phyloP scores from a whole-genome alignment of 208 protist species.

The Crithidia bombi region DNA sequence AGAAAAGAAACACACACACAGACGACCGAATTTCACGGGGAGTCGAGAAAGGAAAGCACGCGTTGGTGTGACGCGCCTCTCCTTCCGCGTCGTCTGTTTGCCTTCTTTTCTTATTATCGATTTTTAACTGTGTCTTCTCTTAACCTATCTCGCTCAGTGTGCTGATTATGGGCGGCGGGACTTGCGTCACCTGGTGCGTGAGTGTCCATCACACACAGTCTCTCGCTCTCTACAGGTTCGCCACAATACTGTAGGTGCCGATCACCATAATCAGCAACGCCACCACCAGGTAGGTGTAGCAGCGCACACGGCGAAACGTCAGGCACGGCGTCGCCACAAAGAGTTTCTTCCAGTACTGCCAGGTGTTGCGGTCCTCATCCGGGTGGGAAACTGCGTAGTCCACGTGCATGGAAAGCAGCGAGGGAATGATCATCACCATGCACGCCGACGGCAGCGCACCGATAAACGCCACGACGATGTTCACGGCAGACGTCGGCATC shows the following conservation, averaged over 20 bases:
- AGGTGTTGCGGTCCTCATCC: conserved; percentile 48
- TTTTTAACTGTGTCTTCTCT: no score
- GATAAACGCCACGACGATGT: conserved; percentile 75
- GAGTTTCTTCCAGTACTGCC: conserved; percentile 61
- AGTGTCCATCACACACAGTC: no score
- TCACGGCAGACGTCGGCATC: conserved; percentile 56
- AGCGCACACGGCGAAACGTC: conserved; percentile 47
- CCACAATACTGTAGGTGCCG: conserved; percentile 58
- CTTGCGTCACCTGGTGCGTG: no score
- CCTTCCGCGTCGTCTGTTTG: no score
- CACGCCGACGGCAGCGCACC: conserved; percentile 69
- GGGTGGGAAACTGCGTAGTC: conserved; percentile 56
- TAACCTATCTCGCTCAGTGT: no score
- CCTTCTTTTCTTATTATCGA: no score
- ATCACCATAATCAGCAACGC: conserved; percentile 79
- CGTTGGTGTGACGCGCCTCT: no score
- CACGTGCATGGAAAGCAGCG: conserved; percentile 53
- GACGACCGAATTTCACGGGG: neutral
- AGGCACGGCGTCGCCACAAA: conserved; percentile 38
- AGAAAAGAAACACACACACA: neutral
- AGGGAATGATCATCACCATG: conserved; percentile 78
- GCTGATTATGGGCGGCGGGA: no score
- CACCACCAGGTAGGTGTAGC: conserved; percentile 57
- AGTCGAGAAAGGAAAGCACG: conserved; percentile 3
- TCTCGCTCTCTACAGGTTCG: conserved; percentile 5